Evolutionary conservation across 1,139 yeast species (phyloP), one percentile per base, ranked within the genome.

Genomic region (Nakaseomyces sp.): DNA sequence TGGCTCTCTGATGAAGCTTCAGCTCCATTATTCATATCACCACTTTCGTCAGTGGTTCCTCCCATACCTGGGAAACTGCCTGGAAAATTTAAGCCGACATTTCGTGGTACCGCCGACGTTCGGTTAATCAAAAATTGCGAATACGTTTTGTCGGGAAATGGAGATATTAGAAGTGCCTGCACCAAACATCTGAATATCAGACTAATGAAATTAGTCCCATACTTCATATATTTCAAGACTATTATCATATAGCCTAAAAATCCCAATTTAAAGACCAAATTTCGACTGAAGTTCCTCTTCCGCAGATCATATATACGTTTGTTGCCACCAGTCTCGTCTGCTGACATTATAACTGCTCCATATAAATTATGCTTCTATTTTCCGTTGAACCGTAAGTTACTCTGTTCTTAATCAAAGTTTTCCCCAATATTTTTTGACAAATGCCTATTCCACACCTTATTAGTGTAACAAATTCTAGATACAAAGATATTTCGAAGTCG

Each of bases 151-250:
- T 50, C 45, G 0, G 70, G 70, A 44, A 65, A 67, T 0, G 71
- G 70, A 10, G 57, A 53, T 3, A 61, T 35, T n/a, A 65, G 42
- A 3, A 64, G 41, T 2, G 60, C 51, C 25, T 67, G 70, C 1
- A 64, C 46, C 4, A 48, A 22, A 16, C 54, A 41, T 42, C 70
- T 48, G 18, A 59, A 32, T 8, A 53, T 5, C 7, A 61, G 37
- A 5, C 51, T 43, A 52, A 52, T 46, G 9, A 56, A 45, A 4
- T 51, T 50, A 15, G 58, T 49, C 10, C 58, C 63, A 45, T 47
- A 60, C 43, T 61, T 61, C 39, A 60, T 44, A 35, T 59, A 58
- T 36, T 57, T 53, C 32, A 57, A 35, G 6, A 53, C 43, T 17
- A 61, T 57, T 10, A 56, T 28, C 3, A 53, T 28, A 42, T 52